phyloP scores from a whole-genome alignment of 2,329 filamentous ascomycete genomes.

The Pleomassaria siparia region DNA sequence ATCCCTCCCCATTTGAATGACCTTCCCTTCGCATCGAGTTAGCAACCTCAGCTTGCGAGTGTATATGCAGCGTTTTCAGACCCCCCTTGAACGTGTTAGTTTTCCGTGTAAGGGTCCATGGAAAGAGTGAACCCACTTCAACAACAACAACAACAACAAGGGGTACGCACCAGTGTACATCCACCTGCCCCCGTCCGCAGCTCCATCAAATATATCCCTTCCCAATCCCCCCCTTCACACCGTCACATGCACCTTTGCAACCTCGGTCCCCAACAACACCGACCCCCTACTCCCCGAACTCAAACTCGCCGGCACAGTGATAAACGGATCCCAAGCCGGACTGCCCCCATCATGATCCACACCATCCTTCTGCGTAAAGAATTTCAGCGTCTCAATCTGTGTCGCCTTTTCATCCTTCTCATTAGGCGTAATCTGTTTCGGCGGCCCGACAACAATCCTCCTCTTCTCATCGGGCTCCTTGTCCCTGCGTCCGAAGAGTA shows the following conservation, averaged over 20 bases:
- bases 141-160: too few relatives aligned
- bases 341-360: conserved; percentile 15
- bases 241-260: conserved; percentile 12
- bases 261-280: conserved; percentile 16
- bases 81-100: too few relatives aligned
- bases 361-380: conserved; percentile 18
- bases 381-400: conserved; percentile 22
- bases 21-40: too few relatives aligned
- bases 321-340: conserved; percentile 34
- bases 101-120: too few relatives aligned
- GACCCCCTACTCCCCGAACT: conserved; percentile 26
- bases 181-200: neutral
- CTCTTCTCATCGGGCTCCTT: conserved; percentile 10
- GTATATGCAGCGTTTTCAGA: too few relatives aligned
- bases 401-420: conserved; percentile 21
- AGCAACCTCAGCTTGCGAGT: too few relatives aligned
- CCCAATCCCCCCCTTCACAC: conserved; percentile 13
- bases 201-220: neutral
- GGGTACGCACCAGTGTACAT: conserved; percentile 11
- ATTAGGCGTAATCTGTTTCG: neutral
- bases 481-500: conserved; percentile 39
- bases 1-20: too few relatives aligned
- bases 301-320: conserved; percentile 37
- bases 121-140: too few relatives aligned
- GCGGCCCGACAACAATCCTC: neutral